Base-by-base conservation (phyloP, 768 basidiomycete species). In the Galerina marginata region DNA sequence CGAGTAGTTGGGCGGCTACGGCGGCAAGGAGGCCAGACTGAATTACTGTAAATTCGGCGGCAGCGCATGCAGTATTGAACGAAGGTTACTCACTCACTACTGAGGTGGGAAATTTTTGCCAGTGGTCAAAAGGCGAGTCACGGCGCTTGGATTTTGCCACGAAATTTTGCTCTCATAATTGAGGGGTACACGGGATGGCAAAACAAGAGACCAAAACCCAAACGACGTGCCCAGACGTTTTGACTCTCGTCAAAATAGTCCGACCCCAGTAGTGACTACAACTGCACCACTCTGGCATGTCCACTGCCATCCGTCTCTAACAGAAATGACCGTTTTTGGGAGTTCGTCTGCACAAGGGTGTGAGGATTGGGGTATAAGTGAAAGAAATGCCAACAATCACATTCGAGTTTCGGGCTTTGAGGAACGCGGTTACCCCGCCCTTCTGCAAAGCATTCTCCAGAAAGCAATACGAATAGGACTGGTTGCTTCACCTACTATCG, bases 221-320 rank as follows among this genome's bases (percentile, higher is more conserved):
- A 20, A 20, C 20, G 20, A 20, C 20, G 20, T 20, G 20, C 20
- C 20, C 20, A 20, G 20, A 20, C 2, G 20, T 20, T 20, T 20
- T 20, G 20, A 20, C 20, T 20, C 20, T 20, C 20, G 20, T 20
- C 20, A 20, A 20, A 20, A 20, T 20, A 20, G 20, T 20, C 20
- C 20, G 20, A 20, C 20, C 20, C 20, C 20, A 20, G 20, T 20
- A 20, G 20, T 20, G 20, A 20, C 64, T 6, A 65, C 64, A 23
- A 65, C 64, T 10, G 64, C 64, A 42, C 54, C 20, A 20, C 64
- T 65, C n/a, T 58, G 47, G 37, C 58, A 60, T 15, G 64, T 62
- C 60, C 58, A 62, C 38, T 65, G 58, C 65, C 65, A 66, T 6
- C 65, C 65, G 50, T 66, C 62, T 6, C 65, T 37, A 3, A 66